Base-by-base conservation (phyloP, 2,329 filamentous ascomycete genomes). In the Colletotrichum sp. region DNA sequence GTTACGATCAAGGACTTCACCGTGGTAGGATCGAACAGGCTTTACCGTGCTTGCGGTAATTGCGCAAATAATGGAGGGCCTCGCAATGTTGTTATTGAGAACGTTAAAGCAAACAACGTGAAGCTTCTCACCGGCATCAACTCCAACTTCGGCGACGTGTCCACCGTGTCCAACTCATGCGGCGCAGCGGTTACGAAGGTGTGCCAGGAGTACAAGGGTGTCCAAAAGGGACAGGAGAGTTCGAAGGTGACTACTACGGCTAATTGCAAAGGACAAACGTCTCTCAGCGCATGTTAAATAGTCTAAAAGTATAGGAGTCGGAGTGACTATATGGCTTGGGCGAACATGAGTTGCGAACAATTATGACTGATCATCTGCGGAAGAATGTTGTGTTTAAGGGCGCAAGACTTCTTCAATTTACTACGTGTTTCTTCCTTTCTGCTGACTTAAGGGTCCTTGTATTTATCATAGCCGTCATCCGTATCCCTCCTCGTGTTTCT, bases 11-110 rank as follows among this genome's bases (percentile, higher is more conserved):
- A 78, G 21, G 74, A 83, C 76, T 87, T 84, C 78, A 85, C 83
- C 26, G 83, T 85, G 59, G 79, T 82, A 67, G 82, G 82, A 69
- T 84, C 84, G 13, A 86, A 86, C 26, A 86, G 86, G 67, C 81
- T 88, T 7, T 87, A 87, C 80, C 84, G 86, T 71, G 81, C 82
- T 9, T 87, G 85, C 77, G 85, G 85, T 48, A 86, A 88, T 81
- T 88, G 86, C 81, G n/a, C 48, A 4, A 71, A 71, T 13, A 74
- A 74, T n/a, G 72, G 67, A 5, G 61, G 66, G 5, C 66, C 67
- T 8, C 36, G 67, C 3, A 66, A 74, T 12, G 34, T 71, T 4
- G 55, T 71, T 0, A 52, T 66, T 7, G 21, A 60, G 1, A 71
- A 71, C 26, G n/a, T 71, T 1, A 61, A 71, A 28, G 67, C 60